Evolutionary conservation across 2,329 filamentous ascomycete genomes (phyloP), one percentile per base, ranked within the genome.

Genomic region (Paecilomyces sp.): DNA sequence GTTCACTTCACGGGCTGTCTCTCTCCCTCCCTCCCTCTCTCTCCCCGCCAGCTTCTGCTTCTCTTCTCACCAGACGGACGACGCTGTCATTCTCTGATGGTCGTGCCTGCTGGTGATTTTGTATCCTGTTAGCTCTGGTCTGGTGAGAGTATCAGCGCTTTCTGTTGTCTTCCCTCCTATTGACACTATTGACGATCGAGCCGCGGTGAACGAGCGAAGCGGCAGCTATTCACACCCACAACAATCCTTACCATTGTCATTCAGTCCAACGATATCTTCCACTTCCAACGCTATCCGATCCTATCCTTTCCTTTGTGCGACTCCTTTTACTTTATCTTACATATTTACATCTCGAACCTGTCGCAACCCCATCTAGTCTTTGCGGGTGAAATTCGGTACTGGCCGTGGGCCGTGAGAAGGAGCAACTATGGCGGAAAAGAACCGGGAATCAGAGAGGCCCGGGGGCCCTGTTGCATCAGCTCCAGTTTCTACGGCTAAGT

Each of bases 391-490:
- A 47, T 22, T 47, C 41, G 41, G 41, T 9, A 15, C n/a, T 18
- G 41, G 41, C 41, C 41, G 41, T 18, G 41, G 41, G 41, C 41
- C 41, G 41, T 47, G 41, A 47, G 41, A 47, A 47, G 41, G 41
- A 57, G 57, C 25, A 60, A 61, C 25, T 36, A 71, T 70, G 68
- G 59, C 63, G 57, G 65, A 68, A 54, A 61, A 63, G 41, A 63
- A 63, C 56, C 62, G 60, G 60, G 62, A 64, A 36, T 47, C 62
- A 47, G 59, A 64, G 55, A 47, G 56, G 53, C 60, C 58, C 61
- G 60, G 60, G 57, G 57, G 55, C 36, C 52, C 36, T 61, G 61
- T 61, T 12, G 54, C 54, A 55, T 33, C 52, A 54, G 52, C 52
- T 15, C 52, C 52, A 11, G 52, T 12, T 22, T 18, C 51, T 7